A percentile compares a stretch with the other conserved stretches of the same genome.
These are phyloP conservation scores for Pleurozium schreberi DNA, from an alignment of 225 moss, liverwort and hornwort genomes.

Conservation along the genomic window DNA sequence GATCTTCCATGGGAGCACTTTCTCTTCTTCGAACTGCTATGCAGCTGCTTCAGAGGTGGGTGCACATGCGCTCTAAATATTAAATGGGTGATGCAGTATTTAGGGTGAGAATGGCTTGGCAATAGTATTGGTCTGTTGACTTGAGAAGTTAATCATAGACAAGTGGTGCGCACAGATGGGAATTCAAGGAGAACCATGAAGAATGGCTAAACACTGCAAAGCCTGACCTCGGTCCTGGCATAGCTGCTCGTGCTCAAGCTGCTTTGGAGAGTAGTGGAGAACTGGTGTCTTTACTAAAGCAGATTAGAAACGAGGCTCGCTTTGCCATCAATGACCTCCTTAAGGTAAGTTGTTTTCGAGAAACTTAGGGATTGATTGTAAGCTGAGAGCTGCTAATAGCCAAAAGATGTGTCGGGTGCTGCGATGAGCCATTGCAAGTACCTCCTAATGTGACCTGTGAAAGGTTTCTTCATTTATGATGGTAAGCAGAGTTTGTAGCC, in stretches of 20 bases:
- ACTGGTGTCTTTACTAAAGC: constrained; percentile 48
- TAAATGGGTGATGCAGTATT: background rate
- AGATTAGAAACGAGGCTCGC: constrained; percentile 68
- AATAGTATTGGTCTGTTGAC: background rate
- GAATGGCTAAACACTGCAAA: constrained; percentile 58
- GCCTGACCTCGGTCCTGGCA: constrained; percentile 59
- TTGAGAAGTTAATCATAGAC: background rate
- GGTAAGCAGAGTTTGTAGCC: background rate
- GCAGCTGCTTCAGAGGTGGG: constrained; percentile 82
- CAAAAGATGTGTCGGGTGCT: background rate
- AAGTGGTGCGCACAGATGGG: constrained; percentile 43
- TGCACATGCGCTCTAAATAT: background rate
- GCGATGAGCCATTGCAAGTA: background rate
- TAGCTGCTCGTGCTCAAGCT: constrained; percentile 51
- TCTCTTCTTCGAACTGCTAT: constrained; percentile 55
- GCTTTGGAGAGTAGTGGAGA: constrained; percentile 44
- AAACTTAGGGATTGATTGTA: background rate
- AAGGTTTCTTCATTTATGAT: background rate
- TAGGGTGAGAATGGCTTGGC: background rate
- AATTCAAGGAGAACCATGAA: constrained; percentile 81
- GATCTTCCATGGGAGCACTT: constrained; percentile 55
- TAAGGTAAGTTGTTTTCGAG: constrained; percentile 39
- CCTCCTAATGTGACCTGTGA: background rate
- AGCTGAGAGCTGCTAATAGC: background rate
- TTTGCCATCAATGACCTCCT: constrained; percentile 81